Percentiles rank a stretch among this genome's conserved stretches.
Evolutionary conservation across 176 grass and related monocot species (phyloP).

Genomic region (Triticum monococcum): DNA sequence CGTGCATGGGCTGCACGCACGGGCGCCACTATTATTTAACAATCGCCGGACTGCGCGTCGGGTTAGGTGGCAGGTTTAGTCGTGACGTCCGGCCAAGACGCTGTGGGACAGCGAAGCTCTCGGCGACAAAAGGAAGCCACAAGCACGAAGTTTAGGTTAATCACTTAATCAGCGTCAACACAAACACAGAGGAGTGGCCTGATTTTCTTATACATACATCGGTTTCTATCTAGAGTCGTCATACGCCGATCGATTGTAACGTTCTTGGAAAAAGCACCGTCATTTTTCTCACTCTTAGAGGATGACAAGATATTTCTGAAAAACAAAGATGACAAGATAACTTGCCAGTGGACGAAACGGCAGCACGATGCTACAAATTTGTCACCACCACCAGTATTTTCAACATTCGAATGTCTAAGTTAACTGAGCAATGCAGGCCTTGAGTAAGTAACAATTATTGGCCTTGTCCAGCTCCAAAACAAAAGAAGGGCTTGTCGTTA

Average conservation of each 20-base stretch:
- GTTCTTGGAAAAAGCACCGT: too few species aligned
- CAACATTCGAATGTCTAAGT: not conserved
- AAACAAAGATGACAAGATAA: not conserved
- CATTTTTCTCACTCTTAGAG: not conserved
- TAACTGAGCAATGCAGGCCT: conserved; percentile 3
- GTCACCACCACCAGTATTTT: not conserved
- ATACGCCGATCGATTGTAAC: not conserved
- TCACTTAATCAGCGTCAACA: not conserved
- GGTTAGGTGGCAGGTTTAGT: not conserved
- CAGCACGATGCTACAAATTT: not conserved
- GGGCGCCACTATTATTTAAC: not conserved
- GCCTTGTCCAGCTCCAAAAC: too few species aligned
- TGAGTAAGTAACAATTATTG: not conserved
- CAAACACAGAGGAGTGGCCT: not conserved
- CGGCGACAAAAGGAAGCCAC: not conserved
- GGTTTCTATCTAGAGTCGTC: not conserved
- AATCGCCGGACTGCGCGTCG: not conserved
- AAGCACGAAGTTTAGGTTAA: not conserved
- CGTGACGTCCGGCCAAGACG: not conserved
- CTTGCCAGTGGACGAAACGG: not conserved
- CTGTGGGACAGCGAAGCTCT: not conserved
- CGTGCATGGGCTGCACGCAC: not conserved
- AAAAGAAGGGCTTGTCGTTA: not conserved
- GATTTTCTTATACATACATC: not conserved
- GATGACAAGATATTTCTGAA: not conserved